Percentiles rank a stretch among this genome's conserved stretches.
Conservation (phyloP, 2,329 filamentous ascomycete species). For the Fusarium chuoi region DNA sequence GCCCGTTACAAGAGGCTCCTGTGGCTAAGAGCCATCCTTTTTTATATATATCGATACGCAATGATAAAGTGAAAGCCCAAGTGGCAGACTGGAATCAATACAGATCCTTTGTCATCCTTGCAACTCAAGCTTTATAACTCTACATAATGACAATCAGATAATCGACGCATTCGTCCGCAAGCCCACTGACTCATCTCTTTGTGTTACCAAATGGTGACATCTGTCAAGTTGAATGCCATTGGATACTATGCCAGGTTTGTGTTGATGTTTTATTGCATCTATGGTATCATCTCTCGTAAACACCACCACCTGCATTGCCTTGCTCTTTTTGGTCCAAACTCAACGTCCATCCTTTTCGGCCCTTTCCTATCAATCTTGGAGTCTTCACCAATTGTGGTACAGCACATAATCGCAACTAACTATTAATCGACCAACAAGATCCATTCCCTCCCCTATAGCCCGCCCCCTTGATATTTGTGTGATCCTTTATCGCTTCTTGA, state of each 20-base stretch:
- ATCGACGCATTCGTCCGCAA: neutral
- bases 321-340: conserved; percentile 9
- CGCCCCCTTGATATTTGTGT: neutral
- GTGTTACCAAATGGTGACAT: neutral
- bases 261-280: conserved; percentile 36
- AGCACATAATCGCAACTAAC: conserved; percentile 33
- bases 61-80: conserved; percentile 27
- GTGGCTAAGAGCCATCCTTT: conserved; percentile 20
- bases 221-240: neutral
- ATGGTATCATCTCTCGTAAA: conserved; percentile 47
- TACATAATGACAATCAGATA: neutral
- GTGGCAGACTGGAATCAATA: conserved; percentile 29
- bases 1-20: conserved; percentile 16
- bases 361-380: conserved; percentile 22
- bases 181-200: neutral
- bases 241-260: conserved; percentile 3
- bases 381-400: conserved; percentile 5
- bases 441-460: neutral
- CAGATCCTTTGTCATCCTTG: conserved; percentile 12
- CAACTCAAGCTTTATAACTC: neutral
- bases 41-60: conserved; percentile 16
- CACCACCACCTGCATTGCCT: conserved; percentile 28
- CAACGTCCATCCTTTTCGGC: conserved; percentile 18
- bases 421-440: conserved; percentile 23
- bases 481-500: conserved; percentile 65